Base-by-base conservation (phyloP, 2,329 filamentous ascomycete species). In the Lasiodiplodia sp. region DNA sequence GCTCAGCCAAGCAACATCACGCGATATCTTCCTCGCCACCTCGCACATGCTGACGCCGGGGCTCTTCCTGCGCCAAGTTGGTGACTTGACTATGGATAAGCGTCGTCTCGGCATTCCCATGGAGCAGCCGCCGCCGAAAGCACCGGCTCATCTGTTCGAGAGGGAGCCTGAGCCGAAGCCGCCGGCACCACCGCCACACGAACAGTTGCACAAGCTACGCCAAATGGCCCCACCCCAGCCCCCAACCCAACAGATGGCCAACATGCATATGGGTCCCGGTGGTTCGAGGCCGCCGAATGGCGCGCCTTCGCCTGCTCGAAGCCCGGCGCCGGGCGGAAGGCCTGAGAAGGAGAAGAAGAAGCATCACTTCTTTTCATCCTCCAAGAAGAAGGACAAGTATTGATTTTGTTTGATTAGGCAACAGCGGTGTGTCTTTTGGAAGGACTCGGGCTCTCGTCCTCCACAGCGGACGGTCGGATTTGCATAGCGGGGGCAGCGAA, bases 31-130 rank as follows among this genome's bases (percentile, higher is more conserved):
- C 77, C 87, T 99, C 5, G 88, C 91, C 21, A 96, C 93, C 0
- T 94, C 92, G 28, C 96, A 99, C 77, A 97, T 99, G 94, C 84
- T 97, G 57, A 96, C 90, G 0, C 95, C 96, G 0, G 84, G 88
- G 52, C 85, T 96, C 23, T 99, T 94, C 78, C 81, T 97, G 40
- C 89, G 92, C 49, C 94, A 98, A 78, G 82, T 97, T 1, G 87
- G 89, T 21, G 94, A 97, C 75, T 85, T 98, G 16, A 91, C 90
- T 70, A 86, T 88, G 44, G 91, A 94, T 75, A 91, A 90, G 75
- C 87, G 92, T 65, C 87, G 89, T 56, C 86, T 99, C 18, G 90
- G 93, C 73, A 87, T 99, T 5, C 96, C 95, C 0, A 85, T 90
- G 68, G 94, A 97, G 70, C 86, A 90, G 49, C 93, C 93, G 2